These are phyloP conservation scores for Malus sylvestris DNA, from an alignment of 306 rosid genomes.

Conservation along the genomic window DNA sequence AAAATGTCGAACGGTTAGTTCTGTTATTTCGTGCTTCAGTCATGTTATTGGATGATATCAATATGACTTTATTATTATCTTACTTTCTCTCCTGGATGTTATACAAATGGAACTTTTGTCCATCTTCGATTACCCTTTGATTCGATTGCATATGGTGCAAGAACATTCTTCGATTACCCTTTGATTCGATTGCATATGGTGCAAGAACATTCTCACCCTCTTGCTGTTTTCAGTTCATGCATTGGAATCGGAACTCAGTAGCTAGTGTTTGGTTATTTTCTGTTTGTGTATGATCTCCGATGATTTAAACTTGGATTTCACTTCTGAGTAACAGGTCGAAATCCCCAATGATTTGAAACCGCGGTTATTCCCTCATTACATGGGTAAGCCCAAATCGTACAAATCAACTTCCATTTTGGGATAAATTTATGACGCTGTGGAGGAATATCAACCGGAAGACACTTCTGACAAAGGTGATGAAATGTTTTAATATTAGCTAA, in stretches of 20 bases:
- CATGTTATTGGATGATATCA: neutral
- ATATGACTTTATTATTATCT: neutral
- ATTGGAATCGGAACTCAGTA: neutral
- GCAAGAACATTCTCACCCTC: neutral
- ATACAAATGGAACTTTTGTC: neutral
- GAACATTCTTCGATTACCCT: neutral
- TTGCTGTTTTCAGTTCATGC: neutral
- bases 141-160: neutral
- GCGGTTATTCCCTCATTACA: slow-evolving; percentile 51
- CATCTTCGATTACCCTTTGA: neutral
- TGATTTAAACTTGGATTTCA: neutral
- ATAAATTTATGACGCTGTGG: slow-evolving; percentile 49
- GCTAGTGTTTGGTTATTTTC: neutral
- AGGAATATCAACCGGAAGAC: slow-evolving; percentile 24
- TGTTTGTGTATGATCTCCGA: neutral
- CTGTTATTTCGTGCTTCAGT: neutral
- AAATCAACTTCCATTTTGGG: slow-evolving; percentile 63
- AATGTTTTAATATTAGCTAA: neutral
- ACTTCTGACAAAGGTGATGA: neutral
- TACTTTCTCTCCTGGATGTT: neutral
- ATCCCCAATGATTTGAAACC: slow-evolving; percentile 41
- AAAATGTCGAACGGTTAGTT: slow-evolving; percentile 65
- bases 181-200: neutral
- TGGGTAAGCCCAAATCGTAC: slow-evolving; percentile 40
- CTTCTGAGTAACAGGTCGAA: slow-evolving; percentile 31